These are phyloP conservation scores for Bolboschoenoplectus hybrid DNA, from an alignment of 202 grass and related monocot genomes.

Conservation along the genomic window DNA sequence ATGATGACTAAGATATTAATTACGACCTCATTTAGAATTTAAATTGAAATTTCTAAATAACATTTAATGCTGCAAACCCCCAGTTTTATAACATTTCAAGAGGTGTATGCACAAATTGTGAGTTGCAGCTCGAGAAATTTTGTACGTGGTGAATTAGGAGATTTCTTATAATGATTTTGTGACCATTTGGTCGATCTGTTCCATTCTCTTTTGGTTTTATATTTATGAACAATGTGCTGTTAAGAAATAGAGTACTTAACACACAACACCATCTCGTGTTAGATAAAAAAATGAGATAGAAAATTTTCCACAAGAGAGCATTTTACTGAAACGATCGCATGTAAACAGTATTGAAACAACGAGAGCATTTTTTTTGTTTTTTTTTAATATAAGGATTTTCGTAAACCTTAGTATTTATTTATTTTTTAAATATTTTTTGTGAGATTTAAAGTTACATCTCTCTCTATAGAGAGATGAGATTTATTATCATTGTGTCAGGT, in stretches of 20 bases:
- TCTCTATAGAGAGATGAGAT: no score
- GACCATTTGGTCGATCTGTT: neutral
- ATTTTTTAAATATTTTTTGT: no score
- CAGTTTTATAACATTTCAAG: no score
- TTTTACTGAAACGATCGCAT: no score
- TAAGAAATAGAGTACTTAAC: neutral
- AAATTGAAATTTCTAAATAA: constrained; percentile 9
- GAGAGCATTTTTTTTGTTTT: no score
- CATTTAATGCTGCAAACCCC: neutral
- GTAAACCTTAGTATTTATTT: no score
- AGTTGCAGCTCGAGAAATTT: neutral
- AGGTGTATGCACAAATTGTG: constrained; percentile 6
- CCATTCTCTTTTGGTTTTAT: neutral
- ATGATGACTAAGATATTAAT: constrained; percentile 52
- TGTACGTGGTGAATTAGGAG: neutral
- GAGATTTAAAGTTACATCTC: no score
- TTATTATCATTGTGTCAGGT: no score
- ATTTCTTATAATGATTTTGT: constrained; percentile 2
- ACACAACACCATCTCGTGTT: neutral
- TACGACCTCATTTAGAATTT: constrained; percentile 29
- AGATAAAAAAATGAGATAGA: no score
- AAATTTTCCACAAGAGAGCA: no score
- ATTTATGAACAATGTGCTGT: neutral
- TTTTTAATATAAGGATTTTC: no score
- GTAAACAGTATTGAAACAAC: no score